These are phyloP conservation scores for Akanthomyces lecanii DNA, from an alignment of 2,329 filamentous ascomycete species.

Conservation along the genomic window DNA sequence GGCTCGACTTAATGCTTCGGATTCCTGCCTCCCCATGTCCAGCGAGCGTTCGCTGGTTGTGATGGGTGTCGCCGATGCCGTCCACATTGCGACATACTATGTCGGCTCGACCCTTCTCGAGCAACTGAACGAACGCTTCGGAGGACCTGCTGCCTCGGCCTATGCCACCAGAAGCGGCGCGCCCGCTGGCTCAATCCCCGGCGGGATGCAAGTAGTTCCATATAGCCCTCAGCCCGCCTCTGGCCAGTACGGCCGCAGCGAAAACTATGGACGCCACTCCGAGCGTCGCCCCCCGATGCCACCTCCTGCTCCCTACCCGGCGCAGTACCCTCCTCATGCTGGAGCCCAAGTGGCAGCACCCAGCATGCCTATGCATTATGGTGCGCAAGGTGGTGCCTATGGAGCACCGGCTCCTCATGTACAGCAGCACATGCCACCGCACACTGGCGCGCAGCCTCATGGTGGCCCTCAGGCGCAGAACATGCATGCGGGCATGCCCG, in stretches of 20 bases:
- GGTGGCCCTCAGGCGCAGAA: slow-evolving; percentile 69
- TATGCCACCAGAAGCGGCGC: slow-evolving; percentile 94
- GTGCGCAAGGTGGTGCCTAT: slow-evolving; percentile 69
- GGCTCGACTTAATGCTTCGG: slow-evolving; percentile 91
- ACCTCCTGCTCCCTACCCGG: slow-evolving; percentile 61
- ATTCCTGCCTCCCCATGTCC: slow-evolving; percentile 88
- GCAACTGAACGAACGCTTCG: slow-evolving; percentile 94
- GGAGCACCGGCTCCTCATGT: slow-evolving; percentile 72
- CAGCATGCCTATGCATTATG: slow-evolving; percentile 74
- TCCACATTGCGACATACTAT: slow-evolving; percentile 98
- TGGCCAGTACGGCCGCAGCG: slow-evolving; percentile 86
- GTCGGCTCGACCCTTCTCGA: slow-evolving; percentile 97
- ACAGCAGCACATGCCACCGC: slow-evolving; percentile 66
- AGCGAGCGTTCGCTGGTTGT: slow-evolving; percentile 97
- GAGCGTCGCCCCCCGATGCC: slow-evolving; percentile 73
- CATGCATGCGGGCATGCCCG: slow-evolving; percentile 59
- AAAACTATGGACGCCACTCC: slow-evolving; percentile 73
- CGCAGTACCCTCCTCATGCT: slow-evolving; percentile 64
- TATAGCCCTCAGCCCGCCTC: slow-evolving; percentile 91
- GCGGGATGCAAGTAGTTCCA: slow-evolving; percentile 98
- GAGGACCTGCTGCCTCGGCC: slow-evolving; percentile 91
- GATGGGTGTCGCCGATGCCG: slow-evolving; percentile 94
- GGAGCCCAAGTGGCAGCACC: slow-evolving; percentile 53
- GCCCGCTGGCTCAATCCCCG: slow-evolving; percentile 87
- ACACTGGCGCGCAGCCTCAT: slow-evolving; percentile 49